Conservation (phyloP, 306 rosid genomes). For the Senna tora region DNA sequence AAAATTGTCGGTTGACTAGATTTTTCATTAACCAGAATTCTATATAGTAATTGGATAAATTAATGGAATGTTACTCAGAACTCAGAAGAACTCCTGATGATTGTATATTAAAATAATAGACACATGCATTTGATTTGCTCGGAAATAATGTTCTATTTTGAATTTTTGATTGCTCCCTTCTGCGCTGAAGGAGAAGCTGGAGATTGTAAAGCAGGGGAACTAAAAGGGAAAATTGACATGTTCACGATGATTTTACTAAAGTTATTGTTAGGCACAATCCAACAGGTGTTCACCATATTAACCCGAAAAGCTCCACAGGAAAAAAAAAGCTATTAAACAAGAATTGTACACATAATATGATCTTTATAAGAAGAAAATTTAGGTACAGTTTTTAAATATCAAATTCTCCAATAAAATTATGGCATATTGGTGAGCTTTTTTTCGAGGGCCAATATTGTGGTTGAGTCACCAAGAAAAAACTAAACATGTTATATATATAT, state of each 20-base stretch:
- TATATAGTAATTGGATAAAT: background rate
- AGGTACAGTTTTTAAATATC: background rate
- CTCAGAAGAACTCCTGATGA: background rate
- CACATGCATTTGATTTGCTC: background rate
- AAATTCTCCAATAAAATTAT: background rate
- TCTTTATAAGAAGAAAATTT: background rate
- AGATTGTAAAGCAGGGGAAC: background rate
- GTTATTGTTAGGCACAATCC: background rate
- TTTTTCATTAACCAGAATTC: background rate
- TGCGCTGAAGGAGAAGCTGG: background rate
- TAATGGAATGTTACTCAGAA: slow-evolving; percentile 14
- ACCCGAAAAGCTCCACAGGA: background rate
- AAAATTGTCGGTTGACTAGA: background rate
- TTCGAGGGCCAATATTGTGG: too few relatives aligned
- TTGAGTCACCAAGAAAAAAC: background rate
- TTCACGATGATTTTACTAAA: background rate
- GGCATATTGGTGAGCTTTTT: background rate
- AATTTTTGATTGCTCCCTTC: background rate
- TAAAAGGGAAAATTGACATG: background rate
- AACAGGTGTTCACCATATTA: background rate
- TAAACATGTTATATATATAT: background rate
- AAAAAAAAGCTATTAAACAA: background rate
- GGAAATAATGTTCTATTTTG: background rate
- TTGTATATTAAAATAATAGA: background rate
- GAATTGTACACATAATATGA: background rate